These are phyloP conservation scores for Lichtheimia hyalospora DNA, from an alignment of 371 early-diverging fungal species.

Conservation along the genomic window DNA sequence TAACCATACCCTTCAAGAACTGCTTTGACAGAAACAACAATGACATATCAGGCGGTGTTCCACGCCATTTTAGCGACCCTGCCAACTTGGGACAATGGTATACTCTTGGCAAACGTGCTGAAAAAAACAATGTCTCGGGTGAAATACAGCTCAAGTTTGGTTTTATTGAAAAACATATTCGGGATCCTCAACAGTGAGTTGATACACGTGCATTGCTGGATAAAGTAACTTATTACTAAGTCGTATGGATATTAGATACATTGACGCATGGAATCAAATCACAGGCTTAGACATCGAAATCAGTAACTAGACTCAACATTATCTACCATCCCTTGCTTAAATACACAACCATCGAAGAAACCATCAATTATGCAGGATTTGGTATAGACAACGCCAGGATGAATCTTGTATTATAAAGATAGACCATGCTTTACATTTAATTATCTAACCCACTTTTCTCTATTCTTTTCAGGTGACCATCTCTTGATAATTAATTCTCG, in stretches of 20 bases:
- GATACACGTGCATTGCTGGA: background rate
- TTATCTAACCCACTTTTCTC: slow-evolving; percentile 25
- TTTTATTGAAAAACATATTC: slow-evolving; percentile 35
- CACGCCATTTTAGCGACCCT: slow-evolving; percentile 53
- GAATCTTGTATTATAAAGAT: background rate
- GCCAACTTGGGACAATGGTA: slow-evolving; percentile 44
- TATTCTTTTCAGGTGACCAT: slow-evolving; percentile 60
- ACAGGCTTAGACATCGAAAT: background rate
- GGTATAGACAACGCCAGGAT: background rate
- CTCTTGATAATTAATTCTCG: slow-evolving; percentile 54
- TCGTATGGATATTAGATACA: slow-evolving; percentile 8
- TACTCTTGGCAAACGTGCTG: slow-evolving; percentile 34
- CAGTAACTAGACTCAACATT: background rate
- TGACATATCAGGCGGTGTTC: slow-evolving; percentile 33
- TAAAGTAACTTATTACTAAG: background rate
- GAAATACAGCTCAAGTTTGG: slow-evolving; percentile 46
- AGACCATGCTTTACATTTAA: background rate
- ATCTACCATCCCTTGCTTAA: no score
- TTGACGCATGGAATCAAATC: slow-evolving; percentile 15
- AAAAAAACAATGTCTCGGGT: slow-evolving; percentile 43
- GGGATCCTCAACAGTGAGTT: slow-evolving; percentile 37
- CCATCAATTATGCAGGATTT: no score
- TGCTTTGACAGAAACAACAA: slow-evolving; percentile 53
- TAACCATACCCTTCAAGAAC: slow-evolving; percentile 56
- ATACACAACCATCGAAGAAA: no score